Percentiles rank a stretch among this genome's conserved stretches.
phyloP scores from a whole-genome alignment of 805 yeast genomes.

The Kuraishia capsulata region DNA sequence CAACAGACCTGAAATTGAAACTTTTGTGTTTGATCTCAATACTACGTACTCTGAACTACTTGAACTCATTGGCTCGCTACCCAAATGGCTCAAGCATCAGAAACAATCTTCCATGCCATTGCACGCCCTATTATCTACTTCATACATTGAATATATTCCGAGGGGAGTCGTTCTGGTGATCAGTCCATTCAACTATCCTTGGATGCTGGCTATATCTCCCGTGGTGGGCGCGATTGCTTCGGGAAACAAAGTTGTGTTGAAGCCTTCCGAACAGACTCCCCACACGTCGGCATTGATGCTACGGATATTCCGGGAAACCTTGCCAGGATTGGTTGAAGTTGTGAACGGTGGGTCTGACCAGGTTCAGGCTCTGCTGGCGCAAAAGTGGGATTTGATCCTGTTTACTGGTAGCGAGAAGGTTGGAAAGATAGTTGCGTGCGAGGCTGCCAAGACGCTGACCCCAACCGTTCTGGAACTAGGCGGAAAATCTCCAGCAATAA shows the following conservation, averaged over 20 bases:
- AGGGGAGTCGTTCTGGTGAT: conserved; percentile 67
- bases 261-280: conserved; percentile 70
- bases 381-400: conserved; percentile 71
- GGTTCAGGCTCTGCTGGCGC: conserved; percentile 45
- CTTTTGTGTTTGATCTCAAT: conserved; percentile 47
- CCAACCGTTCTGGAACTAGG: conserved; percentile 82
- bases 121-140: conserved; percentile 13
- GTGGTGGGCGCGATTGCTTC: conserved; percentile 75
- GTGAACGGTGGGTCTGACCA: conserved; percentile 68
- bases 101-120: conserved; percentile 27
- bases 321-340: conserved; percentile 47
- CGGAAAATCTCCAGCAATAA: conserved; percentile 82
- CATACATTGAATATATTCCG: conserved; percentile 29
- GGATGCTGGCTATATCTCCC: conserved; percentile 53
- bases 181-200: conserved; percentile 77
- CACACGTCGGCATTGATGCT: conserved; percentile 47
- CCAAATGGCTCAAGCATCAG: conserved; percentile 51
- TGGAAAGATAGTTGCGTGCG: conserved; percentile 66
- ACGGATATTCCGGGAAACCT: conserved; percentile 39
- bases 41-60: conserved; percentile 46
- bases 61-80: conserved; percentile 48
- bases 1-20: conserved; percentile 54
- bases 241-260: conserved; percentile 73
- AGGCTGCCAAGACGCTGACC: conserved; percentile 79
- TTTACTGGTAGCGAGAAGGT: conserved; percentile 78